phyloP scores from a whole-genome alignment of 805 yeast species.

The Kodamaea neixiangensis region DNA sequence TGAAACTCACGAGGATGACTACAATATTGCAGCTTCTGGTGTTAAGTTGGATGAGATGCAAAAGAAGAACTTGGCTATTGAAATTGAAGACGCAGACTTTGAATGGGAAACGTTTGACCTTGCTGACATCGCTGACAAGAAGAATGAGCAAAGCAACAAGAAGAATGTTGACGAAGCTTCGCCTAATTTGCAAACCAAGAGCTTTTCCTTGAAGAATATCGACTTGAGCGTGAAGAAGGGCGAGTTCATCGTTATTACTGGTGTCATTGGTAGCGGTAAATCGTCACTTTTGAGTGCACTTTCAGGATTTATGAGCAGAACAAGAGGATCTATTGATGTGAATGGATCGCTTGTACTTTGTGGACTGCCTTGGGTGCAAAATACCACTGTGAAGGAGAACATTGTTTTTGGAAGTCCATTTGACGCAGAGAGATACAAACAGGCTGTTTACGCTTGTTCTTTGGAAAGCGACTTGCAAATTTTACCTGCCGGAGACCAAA shows the following conservation, averaged over 20 bases:
- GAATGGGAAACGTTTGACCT: slow-evolving; percentile 56
- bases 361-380: slow-evolving; percentile 85
- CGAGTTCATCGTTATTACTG: slow-evolving; percentile 76
- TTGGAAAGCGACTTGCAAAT: slow-evolving; percentile 62
- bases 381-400: slow-evolving; percentile 74
- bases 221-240: slow-evolving; percentile 57
- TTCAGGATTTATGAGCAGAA: slow-evolving; percentile 67
- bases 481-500: slow-evolving; percentile 70
- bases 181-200: slow-evolving; percentile 15
- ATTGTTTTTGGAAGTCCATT: slow-evolving; percentile 69
- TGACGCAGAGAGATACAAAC: slow-evolving; percentile 51
- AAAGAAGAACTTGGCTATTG: slow-evolving; percentile 43
- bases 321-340: slow-evolving; percentile 51
- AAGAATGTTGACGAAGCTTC: slow-evolving; percentile 19
- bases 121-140: not conserved
- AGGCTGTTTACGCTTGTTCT: slow-evolving; percentile 67
- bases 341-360: slow-evolving; percentile 54
- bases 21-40: slow-evolving; percentile 26
- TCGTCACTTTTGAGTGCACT: slow-evolving; percentile 70
- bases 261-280: slow-evolving; percentile 83
- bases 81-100: slow-evolving; percentile 53
- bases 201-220: slow-evolving; percentile 42
- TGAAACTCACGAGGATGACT: slow-evolving; percentile 33
- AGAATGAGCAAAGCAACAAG: slow-evolving; percentile 6
- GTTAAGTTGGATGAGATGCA: slow-evolving; percentile 28